Base-by-base conservation (phyloP, 1,284 basidiomycete species). In the Dichomitus squalens region DNA sequence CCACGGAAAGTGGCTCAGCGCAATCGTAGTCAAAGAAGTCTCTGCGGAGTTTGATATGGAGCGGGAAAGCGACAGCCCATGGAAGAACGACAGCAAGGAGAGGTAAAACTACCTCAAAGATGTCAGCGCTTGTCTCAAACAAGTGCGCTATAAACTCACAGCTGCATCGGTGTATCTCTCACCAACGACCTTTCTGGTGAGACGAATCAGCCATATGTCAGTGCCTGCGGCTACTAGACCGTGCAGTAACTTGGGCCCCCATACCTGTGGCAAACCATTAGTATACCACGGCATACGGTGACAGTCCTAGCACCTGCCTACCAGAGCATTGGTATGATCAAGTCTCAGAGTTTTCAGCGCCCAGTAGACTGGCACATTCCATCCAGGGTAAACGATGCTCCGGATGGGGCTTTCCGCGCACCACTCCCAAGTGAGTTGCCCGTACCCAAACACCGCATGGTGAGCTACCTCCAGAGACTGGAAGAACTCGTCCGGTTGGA, bases 401-500 rank as follows among this genome's bases (percentile, higher is more conserved):
- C 88, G 81, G 65, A 92, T 85, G 8, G 88, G 86, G n/a, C 73
- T 73, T 5, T 82, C 73, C 55, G 84, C 78, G 21, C 84, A 75
- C 97, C 97, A 99, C 77, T 99, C 97, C 97, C 97, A 99, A 27
- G 95, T 98, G 36, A 93, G 78, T 68, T 90, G 85, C 1, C 95
- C 97, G 73, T 93, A 95, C 31, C 95, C 95, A 72, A 94, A 99
- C 53, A 96, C 93, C 43, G 89, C 73, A 52, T 80, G 79, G 71
- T 98, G 92, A 0, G 97, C 97, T 29, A 95, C 90, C 71, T 99
- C 97, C 40, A 97, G 82, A 8, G 95, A 86, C 71, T 99, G 97
- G 68, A 90, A 98, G 75, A 93, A 97, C 75, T 99, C 97, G 74
- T 99, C 97, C 1, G 97, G 96, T 72, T 98, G 96, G 72, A 99